Percentiles rank a stretch among this genome's conserved stretches.
These are phyloP conservation scores for Fusarium sp. DNA, from an alignment of 2,329 filamentous ascomycete genomes.

Conservation along the genomic window DNA sequence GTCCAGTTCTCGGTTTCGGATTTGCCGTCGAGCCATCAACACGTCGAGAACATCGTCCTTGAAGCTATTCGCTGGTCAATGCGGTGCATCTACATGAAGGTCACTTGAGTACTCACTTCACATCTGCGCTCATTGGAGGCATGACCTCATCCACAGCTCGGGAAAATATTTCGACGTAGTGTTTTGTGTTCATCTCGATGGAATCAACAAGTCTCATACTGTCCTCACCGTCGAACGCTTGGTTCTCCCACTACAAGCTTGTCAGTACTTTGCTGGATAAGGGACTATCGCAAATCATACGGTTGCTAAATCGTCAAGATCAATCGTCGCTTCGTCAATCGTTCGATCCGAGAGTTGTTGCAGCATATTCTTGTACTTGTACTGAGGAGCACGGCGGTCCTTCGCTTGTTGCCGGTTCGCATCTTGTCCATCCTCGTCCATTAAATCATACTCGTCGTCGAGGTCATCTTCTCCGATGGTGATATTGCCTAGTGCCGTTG, in stretches of 20 bases:
- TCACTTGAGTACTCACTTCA: constrained; percentile 66
- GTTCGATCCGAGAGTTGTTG: constrained; percentile 87
- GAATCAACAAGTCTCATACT: constrained; percentile 80
- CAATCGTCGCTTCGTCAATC: constrained; percentile 80
- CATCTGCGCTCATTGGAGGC: constrained; percentile 79
- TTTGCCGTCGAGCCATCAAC: constrained; percentile 90
- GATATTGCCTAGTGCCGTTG: constrained; percentile 84
- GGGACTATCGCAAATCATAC: constrained; percentile 59
- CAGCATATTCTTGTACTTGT: constrained; percentile 89
- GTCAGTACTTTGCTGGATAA: constrained; percentile 28
- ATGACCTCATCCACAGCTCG: constrained; percentile 87
- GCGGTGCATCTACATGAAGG: neutral
- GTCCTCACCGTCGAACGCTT: constrained; percentile 61
- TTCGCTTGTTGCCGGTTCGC: constrained; percentile 60
- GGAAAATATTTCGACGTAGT: constrained; percentile 93
- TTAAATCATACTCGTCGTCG: constrained; percentile 91
- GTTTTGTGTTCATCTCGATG: constrained; percentile 90
- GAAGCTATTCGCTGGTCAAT: constrained; percentile 66
- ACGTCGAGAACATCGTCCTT: constrained; percentile 98
- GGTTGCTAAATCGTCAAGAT: constrained; percentile 84
- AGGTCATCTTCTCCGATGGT: constrained; percentile 87
- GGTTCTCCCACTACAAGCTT: constrained; percentile 74
- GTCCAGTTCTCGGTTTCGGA: constrained; percentile 81
- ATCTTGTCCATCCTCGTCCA: constrained; percentile 80
- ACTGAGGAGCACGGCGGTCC: constrained; percentile 66